Percentiles rank a stretch among this genome's conserved stretches.
Evolutionary conservation across 2,329 filamentous ascomycete genomes (phyloP).

Genomic region (Ophiostoma australiae): DNA sequence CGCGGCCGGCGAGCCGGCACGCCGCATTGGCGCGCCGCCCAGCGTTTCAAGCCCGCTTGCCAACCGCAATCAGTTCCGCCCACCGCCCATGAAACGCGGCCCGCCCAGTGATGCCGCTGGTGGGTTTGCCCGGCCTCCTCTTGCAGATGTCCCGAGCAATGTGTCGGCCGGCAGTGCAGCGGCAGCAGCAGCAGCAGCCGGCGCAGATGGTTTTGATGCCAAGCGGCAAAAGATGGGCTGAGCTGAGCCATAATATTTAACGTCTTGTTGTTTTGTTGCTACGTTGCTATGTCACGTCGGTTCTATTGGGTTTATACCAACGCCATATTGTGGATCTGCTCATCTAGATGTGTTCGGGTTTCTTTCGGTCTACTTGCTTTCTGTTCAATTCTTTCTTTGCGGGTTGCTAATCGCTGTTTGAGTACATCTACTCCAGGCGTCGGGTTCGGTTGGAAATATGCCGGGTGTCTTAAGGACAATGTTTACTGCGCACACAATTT

Average conservation of each 20-base stretch:
- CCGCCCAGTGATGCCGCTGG: conserved; percentile 29
- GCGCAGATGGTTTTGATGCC: conserved; percentile 39
- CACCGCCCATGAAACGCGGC: conserved; percentile 55
- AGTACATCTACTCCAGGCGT: neutral
- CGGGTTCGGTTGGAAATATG: neutral
- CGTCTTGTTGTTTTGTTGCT: too few species aligned
- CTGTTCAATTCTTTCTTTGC: neutral
- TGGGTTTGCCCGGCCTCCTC: conserved; percentile 38
- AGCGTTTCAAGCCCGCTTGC: conserved; percentile 51
- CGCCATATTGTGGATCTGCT: neutral
- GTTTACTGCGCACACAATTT: neutral
- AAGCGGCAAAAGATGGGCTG: conserved; percentile 47
- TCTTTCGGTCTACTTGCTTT: neutral
- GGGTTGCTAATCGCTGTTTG: neutral
- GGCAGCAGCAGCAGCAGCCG: conserved; percentile 21
- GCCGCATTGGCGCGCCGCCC: conserved; percentile 56
- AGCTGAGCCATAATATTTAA: neutral
- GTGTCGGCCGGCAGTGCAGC: conserved; percentile 28
- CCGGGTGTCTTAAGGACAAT: neutral
- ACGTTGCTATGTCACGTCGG: neutral
- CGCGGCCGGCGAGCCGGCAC: conserved; percentile 32
- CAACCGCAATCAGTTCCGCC: conserved; percentile 56
- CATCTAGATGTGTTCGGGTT: neutral
- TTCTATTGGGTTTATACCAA: neutral
- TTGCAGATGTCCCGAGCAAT: conserved; percentile 51